Evolutionary conservation across 2,329 filamentous ascomycete species (phyloP).

Genomic region (Sphaerostilbella broomeana): DNA sequence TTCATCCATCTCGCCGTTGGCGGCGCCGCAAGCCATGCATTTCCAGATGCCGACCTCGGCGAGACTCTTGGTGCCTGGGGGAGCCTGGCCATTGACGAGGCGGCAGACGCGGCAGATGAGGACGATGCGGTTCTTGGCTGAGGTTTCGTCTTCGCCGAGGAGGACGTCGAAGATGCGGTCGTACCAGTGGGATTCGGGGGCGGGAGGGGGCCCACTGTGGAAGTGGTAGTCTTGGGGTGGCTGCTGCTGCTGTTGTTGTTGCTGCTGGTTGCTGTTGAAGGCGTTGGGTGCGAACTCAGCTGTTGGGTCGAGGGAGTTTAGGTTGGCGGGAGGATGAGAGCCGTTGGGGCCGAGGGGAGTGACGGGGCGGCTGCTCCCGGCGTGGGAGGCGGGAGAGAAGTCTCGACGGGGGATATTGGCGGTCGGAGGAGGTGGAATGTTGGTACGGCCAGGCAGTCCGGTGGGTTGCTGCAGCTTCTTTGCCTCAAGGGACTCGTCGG

Average conservation of each 20-base stretch:
- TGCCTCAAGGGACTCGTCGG: background rate
- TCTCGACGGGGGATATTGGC: conserved; percentile 51
- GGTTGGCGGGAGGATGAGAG: conserved; percentile 21
- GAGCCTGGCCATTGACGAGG: conserved; percentile 91
- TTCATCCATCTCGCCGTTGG: conserved; percentile 78
- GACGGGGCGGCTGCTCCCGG: conserved; percentile 9
- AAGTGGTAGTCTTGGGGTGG: conserved; percentile 1
- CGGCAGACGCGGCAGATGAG: conserved; percentile 78
- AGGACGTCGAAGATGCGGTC: conserved; percentile 88
- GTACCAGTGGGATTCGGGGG: conserved; percentile 68
- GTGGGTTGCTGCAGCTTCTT: conserved; percentile 10
- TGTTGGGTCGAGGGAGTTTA: conserved; percentile 32
- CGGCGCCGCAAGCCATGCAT: conserved; percentile 74
- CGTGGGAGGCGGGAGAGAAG: conserved; percentile 17
- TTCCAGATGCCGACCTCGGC: conserved; percentile 82
- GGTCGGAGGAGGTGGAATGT: conserved; percentile 52
- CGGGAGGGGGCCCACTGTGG: background rate
- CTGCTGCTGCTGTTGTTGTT: conserved; percentile 5
- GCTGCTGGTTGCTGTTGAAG: conserved; percentile 21
- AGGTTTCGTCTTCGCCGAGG: conserved; percentile 89
- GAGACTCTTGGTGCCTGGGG: conserved; percentile 70
- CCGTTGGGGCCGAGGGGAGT: conserved; percentile 15
- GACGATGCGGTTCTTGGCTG: conserved; percentile 81
- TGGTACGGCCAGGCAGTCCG: conserved; percentile 34
- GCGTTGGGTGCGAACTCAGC: conserved; percentile 73